Percentiles rank a stretch among this genome's conserved stretches.
Evolutionary conservation across 108 stramenopile genomes (phyloP).

Genomic region (Cylindrotheca closterium): DNA sequence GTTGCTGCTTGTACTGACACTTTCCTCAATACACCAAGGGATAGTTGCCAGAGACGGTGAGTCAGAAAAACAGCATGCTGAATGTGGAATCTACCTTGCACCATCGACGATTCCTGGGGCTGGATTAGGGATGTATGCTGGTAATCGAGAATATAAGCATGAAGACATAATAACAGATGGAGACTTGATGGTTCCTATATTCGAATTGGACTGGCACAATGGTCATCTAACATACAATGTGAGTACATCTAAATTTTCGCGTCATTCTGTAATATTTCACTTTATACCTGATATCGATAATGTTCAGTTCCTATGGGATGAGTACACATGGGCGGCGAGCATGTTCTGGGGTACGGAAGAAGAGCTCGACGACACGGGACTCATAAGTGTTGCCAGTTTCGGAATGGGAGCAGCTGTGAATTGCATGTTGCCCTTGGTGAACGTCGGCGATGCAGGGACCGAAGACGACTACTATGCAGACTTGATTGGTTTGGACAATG

Average conservation of each 20-base stretch:
- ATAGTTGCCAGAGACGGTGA: too few relatives aligned
- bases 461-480: conserved; percentile 4
- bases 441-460: conserved; percentile 17
- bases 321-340: conserved; percentile 13
- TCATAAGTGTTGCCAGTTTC: conserved; percentile 5
- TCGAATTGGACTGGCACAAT: conserved; percentile 23
- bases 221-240: not conserved
- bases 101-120: conserved; percentile 56
- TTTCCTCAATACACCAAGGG: too few relatives aligned
- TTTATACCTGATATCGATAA: too few relatives aligned
- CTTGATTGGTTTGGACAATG: conserved; percentile 2
- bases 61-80: too few relatives aligned
- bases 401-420: conserved; percentile 52
- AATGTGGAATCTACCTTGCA: conserved; percentile 51
- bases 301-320: conserved; percentile 21
- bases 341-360: conserved; percentile 33
- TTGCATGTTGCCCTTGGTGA: conserved; percentile 39
- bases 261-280: too few relatives aligned
- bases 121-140: conserved; percentile 64
- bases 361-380: conserved; percentile 18
- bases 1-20: too few relatives aligned
- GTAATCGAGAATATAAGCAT: conserved; percentile 8
- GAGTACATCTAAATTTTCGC: too few relatives aligned
- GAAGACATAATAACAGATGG: conserved; percentile 28
- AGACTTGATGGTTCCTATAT: conserved; percentile 26